phyloP scores from a whole-genome alignment of 441 rosid genomes.

The Pelargonium citronellum region DNA sequence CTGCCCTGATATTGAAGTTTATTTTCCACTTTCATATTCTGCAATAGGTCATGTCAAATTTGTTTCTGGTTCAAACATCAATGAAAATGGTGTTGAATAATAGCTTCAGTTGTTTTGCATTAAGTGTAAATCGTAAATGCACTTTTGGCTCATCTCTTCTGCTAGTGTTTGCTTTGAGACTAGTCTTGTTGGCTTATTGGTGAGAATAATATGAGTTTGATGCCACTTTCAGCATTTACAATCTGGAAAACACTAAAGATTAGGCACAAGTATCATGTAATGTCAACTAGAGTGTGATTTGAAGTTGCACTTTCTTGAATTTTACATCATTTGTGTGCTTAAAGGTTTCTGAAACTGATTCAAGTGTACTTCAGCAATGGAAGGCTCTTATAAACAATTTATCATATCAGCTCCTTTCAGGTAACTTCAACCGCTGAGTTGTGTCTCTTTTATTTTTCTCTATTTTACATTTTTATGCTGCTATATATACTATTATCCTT shows the following conservation, averaged over 20 bases:
- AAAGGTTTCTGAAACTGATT: background rate
- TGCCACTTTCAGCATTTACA: background rate
- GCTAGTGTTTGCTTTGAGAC: background rate
- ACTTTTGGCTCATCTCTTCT: background rate
- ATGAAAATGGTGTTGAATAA: background rate
- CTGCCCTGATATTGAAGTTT: background rate
- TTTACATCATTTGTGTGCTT: background rate
- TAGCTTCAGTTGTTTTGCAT: background rate
- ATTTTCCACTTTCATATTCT: background rate
- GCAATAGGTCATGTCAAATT: background rate
- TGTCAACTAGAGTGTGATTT: conserved; percentile 8
- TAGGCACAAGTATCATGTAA: background rate
- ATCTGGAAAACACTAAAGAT: background rate
- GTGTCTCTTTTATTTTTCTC: background rate
- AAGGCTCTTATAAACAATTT: background rate
- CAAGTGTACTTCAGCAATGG: background rate
- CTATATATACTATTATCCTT: background rate
- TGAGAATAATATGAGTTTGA: background rate
- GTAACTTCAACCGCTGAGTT: background rate
- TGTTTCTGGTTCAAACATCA: background rate
- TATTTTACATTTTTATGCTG: background rate
- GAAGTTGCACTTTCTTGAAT: background rate
- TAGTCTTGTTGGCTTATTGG: background rate
- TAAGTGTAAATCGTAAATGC: background rate
- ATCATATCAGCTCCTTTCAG: background rate